Percentiles rank a stretch among this genome's conserved stretches.
phyloP scores from a whole-genome alignment of 495 filamentous ascomycete genomes.

The Tuber umbilicatum region DNA sequence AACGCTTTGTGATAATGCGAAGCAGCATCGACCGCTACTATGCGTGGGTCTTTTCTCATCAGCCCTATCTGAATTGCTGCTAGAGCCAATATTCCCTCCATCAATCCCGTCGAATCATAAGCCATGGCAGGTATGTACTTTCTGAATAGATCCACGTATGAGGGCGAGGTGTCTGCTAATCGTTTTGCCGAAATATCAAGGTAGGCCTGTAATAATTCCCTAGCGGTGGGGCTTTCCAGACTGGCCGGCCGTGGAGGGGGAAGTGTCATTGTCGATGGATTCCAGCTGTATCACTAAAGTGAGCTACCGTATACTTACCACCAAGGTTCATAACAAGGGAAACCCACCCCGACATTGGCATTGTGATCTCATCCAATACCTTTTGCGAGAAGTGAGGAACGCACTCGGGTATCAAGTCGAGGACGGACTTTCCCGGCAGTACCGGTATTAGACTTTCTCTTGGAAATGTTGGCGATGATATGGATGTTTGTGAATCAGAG shows the following conservation, averaged over 20 bases:
- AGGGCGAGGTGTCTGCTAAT: constrained; percentile 36
- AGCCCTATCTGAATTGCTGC: constrained; percentile 34
- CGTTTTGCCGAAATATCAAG: constrained; percentile 33
- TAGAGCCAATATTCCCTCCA: constrained; percentile 37
- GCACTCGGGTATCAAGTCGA: constrained; percentile 21
- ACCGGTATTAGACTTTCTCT: constrained; percentile 15
- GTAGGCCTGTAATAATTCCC: constrained; percentile 36
- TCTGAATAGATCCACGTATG: constrained; percentile 35
- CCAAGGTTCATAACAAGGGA: background rate
- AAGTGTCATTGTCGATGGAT: constrained; percentile 33
- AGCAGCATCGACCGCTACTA: constrained; percentile 31
- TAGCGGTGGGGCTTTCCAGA: constrained; percentile 28
- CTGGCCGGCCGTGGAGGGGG: constrained; percentile 25
- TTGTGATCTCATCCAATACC: constrained; percentile 29
- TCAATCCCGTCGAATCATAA: constrained; percentile 34
- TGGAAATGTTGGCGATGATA: constrained; percentile 28
- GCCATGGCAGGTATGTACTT: constrained; percentile 41
- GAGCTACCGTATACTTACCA: constrained; percentile 19
- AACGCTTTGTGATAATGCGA: constrained; percentile 36
- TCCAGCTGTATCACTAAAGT: constrained; percentile 28
- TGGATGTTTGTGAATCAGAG: constrained; percentile 22
- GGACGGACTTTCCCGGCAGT: constrained; percentile 27
- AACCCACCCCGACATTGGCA: constrained; percentile 34
- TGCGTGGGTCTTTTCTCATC: constrained; percentile 31
- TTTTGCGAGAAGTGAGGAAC: constrained; percentile 23